Evolutionary conservation across 345 rosid genomes (phyloP), one percentile per base, ranked within the genome.

Genomic region (Lumnitzera racemosa): DNA sequence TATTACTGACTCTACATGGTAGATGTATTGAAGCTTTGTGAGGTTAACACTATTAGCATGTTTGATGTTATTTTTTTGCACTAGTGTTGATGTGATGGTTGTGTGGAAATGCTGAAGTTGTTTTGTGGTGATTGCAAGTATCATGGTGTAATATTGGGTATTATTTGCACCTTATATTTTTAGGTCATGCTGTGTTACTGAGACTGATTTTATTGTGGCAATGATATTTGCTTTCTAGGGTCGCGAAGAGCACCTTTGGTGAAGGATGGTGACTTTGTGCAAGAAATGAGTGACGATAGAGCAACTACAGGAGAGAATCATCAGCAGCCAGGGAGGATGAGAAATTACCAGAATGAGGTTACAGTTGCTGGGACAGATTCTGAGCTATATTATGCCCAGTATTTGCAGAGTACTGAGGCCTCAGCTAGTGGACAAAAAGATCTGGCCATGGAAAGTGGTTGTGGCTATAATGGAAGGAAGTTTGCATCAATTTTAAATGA

Each of bases 391-490:
- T 74, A 75, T 53, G 62, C 88, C 0, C 84, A 75, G 62, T 77
- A 76, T 70, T 59, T 76, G 74, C 86, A 64, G 63, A 66, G 71
- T 11, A 67, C 69, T 5, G 84, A 81, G 48, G 83, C 74, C 58
- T 71, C 86, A 62, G 76, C 63, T 68, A 67, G 71, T 61, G 73
- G 79, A 62, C 85, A 80, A 61, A 88, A 84, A 72, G 91, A 83
- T 62, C 66, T 70, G 59, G 70, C 31, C 70, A 71, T 61, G 52
- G 85, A 75, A 51, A 75, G 80, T 70, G 74, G 78, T 16, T 83
- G 86, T 62, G 87, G 90, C 53, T 81, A 80, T 64, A 84, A 84
- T 24, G 95, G 96, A 47, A 82, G 89, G 67, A 86, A 82, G 78
- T 94, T 86, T 58, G 72, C 59, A 58, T 61, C 74, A 2, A 75